Conservation (phyloP, 1,139 yeast species). For the Candida labiduridarum region DNA sequence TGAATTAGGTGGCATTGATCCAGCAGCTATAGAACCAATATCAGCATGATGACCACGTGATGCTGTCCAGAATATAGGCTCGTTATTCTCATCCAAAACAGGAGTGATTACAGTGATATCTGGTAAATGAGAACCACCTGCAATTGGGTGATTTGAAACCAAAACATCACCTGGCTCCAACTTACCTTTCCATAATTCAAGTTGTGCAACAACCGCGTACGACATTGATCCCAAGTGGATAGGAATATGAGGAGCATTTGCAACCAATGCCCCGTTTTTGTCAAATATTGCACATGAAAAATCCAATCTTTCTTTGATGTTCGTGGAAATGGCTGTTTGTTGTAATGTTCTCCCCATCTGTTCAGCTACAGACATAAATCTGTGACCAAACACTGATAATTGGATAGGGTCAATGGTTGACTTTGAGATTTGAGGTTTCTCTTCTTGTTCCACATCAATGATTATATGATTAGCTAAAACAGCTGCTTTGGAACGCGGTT, state of each 20-base stretch:
- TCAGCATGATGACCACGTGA: conserved; percentile 53
- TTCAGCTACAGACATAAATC: conserved; percentile 88
- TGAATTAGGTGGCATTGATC: conserved; percentile 51
- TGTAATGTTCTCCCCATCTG: conserved; percentile 85
- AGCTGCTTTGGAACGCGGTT: conserved; percentile 69
- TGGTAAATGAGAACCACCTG: conserved; percentile 83
- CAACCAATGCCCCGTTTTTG: conserved; percentile 73
- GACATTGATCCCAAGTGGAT: conserved; percentile 90
- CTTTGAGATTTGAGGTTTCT: conserved; percentile 26
- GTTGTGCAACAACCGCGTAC: conserved; percentile 73
- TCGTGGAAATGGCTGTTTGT: conserved; percentile 82
- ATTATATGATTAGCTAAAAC: conserved; percentile 57
- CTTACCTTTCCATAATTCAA: conserved; percentile 62
- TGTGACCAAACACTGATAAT: conserved; percentile 76
- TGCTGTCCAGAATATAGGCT: conserved; percentile 48
- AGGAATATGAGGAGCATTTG: conserved; percentile 88
- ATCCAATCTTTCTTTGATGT: conserved; percentile 80
- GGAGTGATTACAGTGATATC: conserved; percentile 83
- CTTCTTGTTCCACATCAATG: conserved; percentile 33
- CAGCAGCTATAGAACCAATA: conserved; percentile 49
- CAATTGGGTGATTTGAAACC: conserved; percentile 76
- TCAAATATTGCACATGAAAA: conserved; percentile 86
- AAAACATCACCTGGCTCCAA: conserved; percentile 72
- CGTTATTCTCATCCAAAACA: conserved; percentile 35
- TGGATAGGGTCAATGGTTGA: conserved; percentile 63